These are phyloP conservation scores for Kuraishia ogatae DNA, from an alignment of 805 yeast genomes.

Conservation along the genomic window DNA sequence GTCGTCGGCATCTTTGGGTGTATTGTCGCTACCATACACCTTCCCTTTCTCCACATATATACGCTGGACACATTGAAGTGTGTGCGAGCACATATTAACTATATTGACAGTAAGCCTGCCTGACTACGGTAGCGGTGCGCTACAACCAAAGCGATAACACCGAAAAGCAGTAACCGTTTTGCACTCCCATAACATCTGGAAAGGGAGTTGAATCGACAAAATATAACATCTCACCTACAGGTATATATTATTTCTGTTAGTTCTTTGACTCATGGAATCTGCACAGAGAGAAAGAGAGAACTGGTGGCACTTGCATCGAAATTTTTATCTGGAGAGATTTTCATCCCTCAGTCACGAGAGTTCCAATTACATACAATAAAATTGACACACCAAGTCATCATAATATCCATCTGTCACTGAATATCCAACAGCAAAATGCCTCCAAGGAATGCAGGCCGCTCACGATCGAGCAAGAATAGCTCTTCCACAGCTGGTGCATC, in stretches of 20 bases:
- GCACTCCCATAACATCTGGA: no score
- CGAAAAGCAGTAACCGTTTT: no score
- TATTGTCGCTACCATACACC: background rate
- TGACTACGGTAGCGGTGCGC: background rate
- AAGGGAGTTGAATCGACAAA: no score
- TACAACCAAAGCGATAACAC: no score
- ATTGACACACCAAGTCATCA: background rate
- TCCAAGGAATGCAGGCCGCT: background rate
- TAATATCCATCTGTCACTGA: background rate
- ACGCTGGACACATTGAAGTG: background rate
- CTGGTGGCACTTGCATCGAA: no score
- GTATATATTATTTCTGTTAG: no score
- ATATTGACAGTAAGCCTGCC: background rate
- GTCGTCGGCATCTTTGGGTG: background rate
- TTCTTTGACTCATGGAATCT: no score
- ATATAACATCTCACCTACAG: no score
- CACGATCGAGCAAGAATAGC: background rate
- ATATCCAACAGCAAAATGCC: background rate
- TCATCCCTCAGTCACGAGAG: no score
- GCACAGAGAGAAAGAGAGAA: no score
- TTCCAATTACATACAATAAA: background rate
- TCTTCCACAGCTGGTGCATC: background rate
- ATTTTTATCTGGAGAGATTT: no score
- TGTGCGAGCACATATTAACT: background rate
- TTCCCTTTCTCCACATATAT: background rate